Evolutionary conservation across 441 rosid genomes (phyloP).

Genomic region (Omphalea diandra): DNA sequence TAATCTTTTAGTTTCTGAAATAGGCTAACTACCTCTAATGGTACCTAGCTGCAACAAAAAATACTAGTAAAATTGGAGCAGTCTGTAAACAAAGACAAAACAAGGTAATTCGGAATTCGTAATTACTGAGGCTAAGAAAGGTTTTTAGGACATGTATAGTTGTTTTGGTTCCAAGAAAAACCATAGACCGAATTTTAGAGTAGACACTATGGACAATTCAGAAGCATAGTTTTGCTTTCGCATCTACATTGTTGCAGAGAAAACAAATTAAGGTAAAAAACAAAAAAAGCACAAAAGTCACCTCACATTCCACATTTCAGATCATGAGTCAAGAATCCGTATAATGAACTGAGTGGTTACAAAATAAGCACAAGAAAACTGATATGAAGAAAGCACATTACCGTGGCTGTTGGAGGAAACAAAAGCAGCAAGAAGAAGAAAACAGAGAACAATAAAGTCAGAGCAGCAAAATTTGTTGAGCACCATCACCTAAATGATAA

Average conservation of each 20-base stretch:
- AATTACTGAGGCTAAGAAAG: too few species aligned
- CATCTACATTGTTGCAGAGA: too few species aligned
- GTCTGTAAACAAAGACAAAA: not conserved
- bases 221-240: too few species aligned
- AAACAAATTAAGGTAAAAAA: too few species aligned
- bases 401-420: slow-evolving; percentile 50
- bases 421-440: slow-evolving; percentile 34
- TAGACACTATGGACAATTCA: not conserved
- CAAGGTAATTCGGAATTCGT: not conserved
- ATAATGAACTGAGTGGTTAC: not conserved
- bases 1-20: not conserved
- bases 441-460: slow-evolving; percentile 27
- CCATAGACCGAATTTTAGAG: not conserved
- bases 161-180: not conserved
- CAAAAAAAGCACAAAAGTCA: too few species aligned
- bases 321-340: not conserved
- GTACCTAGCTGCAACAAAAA: slow-evolving; percentile 1
- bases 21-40: not conserved
- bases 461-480: slow-evolving; percentile 23
- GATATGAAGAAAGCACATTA: slow-evolving; percentile 19
- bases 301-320: not conserved
- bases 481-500: not conserved
- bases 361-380: not conserved
- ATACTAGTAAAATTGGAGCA: not conserved
- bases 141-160: too few species aligned